These are phyloP conservation scores for Elymus sibiricus DNA, from an alignment of 176 grass and related monocot genomes.

Conservation along the genomic window DNA sequence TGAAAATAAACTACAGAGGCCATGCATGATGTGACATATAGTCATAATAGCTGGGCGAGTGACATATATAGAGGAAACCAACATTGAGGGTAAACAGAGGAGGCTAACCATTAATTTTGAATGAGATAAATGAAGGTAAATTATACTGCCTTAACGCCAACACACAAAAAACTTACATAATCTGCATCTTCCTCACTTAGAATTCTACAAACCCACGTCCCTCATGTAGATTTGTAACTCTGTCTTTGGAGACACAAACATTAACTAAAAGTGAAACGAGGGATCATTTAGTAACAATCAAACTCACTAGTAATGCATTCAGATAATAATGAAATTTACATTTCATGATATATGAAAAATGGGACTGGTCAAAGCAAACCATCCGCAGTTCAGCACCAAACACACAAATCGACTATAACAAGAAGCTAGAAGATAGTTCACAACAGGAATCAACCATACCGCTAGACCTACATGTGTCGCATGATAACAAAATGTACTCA, in stretches of 20 bases:
- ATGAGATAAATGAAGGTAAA: neutral
- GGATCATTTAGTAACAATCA: neutral
- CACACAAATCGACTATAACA: neutral
- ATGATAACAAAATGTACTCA: no score
- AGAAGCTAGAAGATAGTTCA: neutral
- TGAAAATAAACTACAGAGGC: no score
- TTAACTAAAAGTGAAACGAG: constrained; percentile 60
- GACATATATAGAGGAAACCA: no score
- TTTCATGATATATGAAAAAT: neutral
- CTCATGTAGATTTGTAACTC: constrained; percentile 93
- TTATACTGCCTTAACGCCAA: neutral
- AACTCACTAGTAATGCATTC: neutral
- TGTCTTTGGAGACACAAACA: constrained; percentile 97
- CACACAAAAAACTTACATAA: constrained; percentile 49
- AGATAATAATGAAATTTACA: neutral
- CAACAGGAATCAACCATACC: neutral
- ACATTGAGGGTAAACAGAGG: no score
- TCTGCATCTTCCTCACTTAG: constrained; percentile 90
- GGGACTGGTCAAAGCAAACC: neutral
- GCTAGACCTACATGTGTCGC: neutral
- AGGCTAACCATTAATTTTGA: no score
- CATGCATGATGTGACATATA: no score
- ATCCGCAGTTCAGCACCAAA: neutral
- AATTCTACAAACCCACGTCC: constrained; percentile 94
- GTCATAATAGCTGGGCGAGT: no score